Conservation (phyloP, 345 rosid genomes). For the Rhodomyrtus tomentosa region DNA sequence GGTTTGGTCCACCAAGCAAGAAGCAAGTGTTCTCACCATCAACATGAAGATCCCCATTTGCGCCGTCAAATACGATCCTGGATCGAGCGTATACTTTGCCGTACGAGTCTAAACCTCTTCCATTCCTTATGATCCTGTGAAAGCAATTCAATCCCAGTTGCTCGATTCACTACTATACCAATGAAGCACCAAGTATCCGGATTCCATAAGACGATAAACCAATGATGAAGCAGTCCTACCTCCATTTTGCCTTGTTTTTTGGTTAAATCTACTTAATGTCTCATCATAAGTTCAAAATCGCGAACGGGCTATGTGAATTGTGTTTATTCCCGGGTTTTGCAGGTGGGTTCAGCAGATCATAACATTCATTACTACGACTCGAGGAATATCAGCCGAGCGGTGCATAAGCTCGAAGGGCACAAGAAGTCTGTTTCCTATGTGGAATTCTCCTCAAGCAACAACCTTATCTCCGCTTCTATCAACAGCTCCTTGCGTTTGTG, state of each 20-base stretch:
- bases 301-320: background rate
- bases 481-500: constrained; percentile 46
- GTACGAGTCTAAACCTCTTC: constrained; percentile 12
- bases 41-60: constrained; percentile 50
- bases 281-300: background rate
- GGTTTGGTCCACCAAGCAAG: constrained; percentile 57
- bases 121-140: background rate
- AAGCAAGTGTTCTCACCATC: constrained; percentile 48
- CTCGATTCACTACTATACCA: background rate
- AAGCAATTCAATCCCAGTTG: background rate
- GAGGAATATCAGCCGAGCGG: constrained; percentile 37
- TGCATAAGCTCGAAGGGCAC: constrained; percentile 50
- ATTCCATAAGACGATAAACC: background rate
- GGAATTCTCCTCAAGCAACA: constrained; percentile 47
- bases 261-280: background rate
- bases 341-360: constrained; percentile 67
- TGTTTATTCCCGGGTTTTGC: background rate
- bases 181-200: background rate
- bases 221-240: background rate
- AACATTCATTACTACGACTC: constrained; percentile 48
- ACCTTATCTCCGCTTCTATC: constrained; percentile 55
- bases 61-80: constrained; percentile 60
- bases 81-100: constrained; percentile 46
- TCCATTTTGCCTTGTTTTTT: background rate
- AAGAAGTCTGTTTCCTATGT: constrained; percentile 53